These are phyloP conservation scores for Phaffomyces opuntiae DNA, from an alignment of 805 yeast species.

Conservation along the genomic window DNA sequence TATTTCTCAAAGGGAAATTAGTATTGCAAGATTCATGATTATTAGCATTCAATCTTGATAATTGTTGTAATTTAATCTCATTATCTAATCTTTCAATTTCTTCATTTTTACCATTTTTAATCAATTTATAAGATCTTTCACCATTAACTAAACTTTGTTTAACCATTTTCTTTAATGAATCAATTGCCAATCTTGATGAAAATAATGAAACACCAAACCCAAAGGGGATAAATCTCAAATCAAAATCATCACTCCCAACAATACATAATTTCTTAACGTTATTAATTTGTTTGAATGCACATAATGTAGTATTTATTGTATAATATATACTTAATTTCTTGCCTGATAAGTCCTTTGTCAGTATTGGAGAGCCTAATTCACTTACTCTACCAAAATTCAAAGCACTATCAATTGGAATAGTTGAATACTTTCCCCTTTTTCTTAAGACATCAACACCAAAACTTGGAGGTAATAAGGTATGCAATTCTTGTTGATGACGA, in stretches of 20 bases:
- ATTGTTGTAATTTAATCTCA: constrained; percentile 14
- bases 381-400: constrained; percentile 46
- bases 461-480: constrained; percentile 34
- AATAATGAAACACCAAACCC: constrained; percentile 25
- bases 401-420: constrained; percentile 25
- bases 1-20: constrained; percentile 21
- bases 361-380: constrained; percentile 45
- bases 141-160: constrained; percentile 14
- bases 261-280: constrained; percentile 19
- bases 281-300: constrained; percentile 34
- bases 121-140: constrained; percentile 12
- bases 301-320: constrained; percentile 49
- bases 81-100: constrained; percentile 14
- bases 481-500: constrained; percentile 34
- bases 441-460: constrained; percentile 30
- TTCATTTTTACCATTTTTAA: constrained; percentile 11
- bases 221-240: constrained; percentile 34
- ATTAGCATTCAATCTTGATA: constrained; percentile 3
- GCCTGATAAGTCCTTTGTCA: constrained; percentile 43
- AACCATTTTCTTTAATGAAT: constrained; percentile 7
- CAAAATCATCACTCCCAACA: constrained; percentile 29
- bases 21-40: neutral
- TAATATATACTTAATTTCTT: constrained; percentile 43
- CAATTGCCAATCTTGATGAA: constrained; percentile 9
- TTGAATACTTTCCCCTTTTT: constrained; percentile 25